A percentile compares a stretch with the other conserved stretches of the same genome.
Evolutionary conservation across 192 early-diverging fungal species (phyloP).

Genomic region (Gaertneriomyces sp.): DNA sequence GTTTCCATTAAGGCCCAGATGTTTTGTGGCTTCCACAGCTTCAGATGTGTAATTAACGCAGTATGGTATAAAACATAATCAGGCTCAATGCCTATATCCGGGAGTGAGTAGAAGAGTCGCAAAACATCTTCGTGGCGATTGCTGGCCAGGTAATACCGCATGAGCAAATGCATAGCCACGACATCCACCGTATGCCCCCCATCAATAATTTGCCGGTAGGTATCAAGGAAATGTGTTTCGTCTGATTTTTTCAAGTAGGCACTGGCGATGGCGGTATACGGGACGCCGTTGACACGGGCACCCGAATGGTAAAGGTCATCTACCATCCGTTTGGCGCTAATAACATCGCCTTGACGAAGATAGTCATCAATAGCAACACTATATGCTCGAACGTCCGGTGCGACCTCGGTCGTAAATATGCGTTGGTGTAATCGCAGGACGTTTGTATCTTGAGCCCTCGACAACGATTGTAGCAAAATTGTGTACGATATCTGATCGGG

Average conservation of each 20-base stretch:
- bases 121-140: not conserved
- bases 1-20: no score
- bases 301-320: not conserved
- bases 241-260: not conserved
- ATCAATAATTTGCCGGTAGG: not conserved
- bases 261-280: not conserved
- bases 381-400: constrained; percentile 13
- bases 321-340: not conserved
- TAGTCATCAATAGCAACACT: constrained; percentile 7
- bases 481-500: constrained; percentile 25
- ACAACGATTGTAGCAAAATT: constrained; percentile 14
- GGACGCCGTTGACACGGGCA: not conserved
- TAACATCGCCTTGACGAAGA: constrained; percentile 6
- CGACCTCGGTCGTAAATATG: constrained; percentile 22
- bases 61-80: no score
- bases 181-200: not conserved
- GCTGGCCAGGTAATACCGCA: not conserved
- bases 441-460: constrained; percentile 2
- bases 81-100: no score
- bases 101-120: no score
- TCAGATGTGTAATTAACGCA: no score
- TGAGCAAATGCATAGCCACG: not conserved
- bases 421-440: constrained; percentile 15
- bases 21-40: no score
- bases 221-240: no score